These are phyloP conservation scores for Metschnikowia lunata DNA, from an alignment of 805 yeast genomes.

Conservation along the genomic window DNA sequence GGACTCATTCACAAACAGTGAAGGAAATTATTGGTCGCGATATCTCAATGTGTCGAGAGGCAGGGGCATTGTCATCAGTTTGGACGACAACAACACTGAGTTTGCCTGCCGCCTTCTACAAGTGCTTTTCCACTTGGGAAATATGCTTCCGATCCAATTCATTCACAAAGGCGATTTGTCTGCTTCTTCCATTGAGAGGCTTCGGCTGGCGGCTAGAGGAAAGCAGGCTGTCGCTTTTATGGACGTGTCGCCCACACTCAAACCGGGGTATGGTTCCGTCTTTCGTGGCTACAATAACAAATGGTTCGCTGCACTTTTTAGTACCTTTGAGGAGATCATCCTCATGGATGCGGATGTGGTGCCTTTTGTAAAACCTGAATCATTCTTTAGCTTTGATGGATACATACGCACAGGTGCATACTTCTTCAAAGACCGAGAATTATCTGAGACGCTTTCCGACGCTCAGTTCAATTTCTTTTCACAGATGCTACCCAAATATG, in stretches of 20 bases:
- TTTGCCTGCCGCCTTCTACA: slow-evolving; percentile 12
- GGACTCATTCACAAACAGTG: slow-evolving; percentile 1
- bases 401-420: slow-evolving; percentile 27
- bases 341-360: slow-evolving; percentile 18
- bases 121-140: slow-evolving; percentile 9
- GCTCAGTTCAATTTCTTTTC: slow-evolving; percentile 8
- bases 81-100: slow-evolving; percentile 11
- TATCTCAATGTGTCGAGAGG: slow-evolving; percentile 7
- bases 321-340: slow-evolving; percentile 29
- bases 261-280: slow-evolving; percentile 13
- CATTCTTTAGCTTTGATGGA: slow-evolving; percentile 9
- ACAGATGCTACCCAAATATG: slow-evolving; percentile 10
- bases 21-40: slow-evolving; percentile 9
- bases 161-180: slow-evolving; percentile 15
- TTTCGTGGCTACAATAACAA: slow-evolving; percentile 29
- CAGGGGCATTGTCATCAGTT: slow-evolving; percentile 15
- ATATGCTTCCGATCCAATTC: slow-evolving; percentile 14
- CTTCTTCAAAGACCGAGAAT: slow-evolving; percentile 24
- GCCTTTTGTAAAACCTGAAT: slow-evolving; percentile 12
- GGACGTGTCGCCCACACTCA: slow-evolving; percentile 19
- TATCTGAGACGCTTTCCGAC: slow-evolving; percentile 10
- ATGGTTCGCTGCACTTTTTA: slow-evolving; percentile 17
- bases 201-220: slow-evolving; percentile 5
- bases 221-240: slow-evolving; percentile 11
- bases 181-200: background rate